Percentiles rank a stretch among this genome's conserved stretches.
Evolutionary conservation across 352 stramenopile genomes (phyloP).

Genomic region (Pythium coloratum): DNA sequence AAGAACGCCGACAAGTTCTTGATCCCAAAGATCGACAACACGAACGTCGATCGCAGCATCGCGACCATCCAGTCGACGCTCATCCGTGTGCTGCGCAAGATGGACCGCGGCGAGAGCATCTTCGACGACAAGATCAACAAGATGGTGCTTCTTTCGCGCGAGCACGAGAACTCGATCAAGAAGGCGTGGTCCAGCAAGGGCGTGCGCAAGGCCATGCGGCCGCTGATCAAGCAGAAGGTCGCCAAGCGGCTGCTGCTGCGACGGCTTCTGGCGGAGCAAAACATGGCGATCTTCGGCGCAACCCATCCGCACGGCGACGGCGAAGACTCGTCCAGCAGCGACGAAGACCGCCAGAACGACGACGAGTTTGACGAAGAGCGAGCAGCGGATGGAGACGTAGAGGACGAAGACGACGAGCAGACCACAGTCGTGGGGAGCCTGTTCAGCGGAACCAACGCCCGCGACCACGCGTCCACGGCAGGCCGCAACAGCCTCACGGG

Average conservation of each 20-base stretch:
- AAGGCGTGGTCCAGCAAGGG: constrained; percentile 88
- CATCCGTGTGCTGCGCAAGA: constrained; percentile 77
- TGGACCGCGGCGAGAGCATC: constrained; percentile 72
- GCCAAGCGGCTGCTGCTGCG: constrained; percentile 77
- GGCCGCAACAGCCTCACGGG: constrained; percentile 19
- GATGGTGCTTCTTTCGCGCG: constrained; percentile 81
- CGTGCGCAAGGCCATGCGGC: constrained; percentile 84
- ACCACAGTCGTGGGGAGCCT: constrained; percentile 81
- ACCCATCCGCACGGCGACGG: constrained; percentile 34
- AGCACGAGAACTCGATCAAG: constrained; percentile 88
- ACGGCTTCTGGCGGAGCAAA: constrained; percentile 76
- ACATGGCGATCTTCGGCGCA: constrained; percentile 36
- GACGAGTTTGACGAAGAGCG: constrained; percentile 36
- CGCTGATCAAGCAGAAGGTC: constrained; percentile 85
- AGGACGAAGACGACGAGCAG: constrained; percentile 77
- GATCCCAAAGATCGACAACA: constrained; percentile 91
- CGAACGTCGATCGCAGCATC: constrained; percentile 85
- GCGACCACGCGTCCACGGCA: constrained; percentile 40
- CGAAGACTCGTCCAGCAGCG: constrained; percentile 76
- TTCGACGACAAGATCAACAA: constrained; percentile 80
- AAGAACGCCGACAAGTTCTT: constrained; percentile 83
- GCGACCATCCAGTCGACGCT: constrained; percentile 85
- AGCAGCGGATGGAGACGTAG: constrained; percentile 44
- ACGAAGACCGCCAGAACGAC: constrained; percentile 63
- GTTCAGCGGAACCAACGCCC: constrained; percentile 62